phyloP scores from a whole-genome alignment of 805 yeast species.

The Priceomyces melissophilus region DNA sequence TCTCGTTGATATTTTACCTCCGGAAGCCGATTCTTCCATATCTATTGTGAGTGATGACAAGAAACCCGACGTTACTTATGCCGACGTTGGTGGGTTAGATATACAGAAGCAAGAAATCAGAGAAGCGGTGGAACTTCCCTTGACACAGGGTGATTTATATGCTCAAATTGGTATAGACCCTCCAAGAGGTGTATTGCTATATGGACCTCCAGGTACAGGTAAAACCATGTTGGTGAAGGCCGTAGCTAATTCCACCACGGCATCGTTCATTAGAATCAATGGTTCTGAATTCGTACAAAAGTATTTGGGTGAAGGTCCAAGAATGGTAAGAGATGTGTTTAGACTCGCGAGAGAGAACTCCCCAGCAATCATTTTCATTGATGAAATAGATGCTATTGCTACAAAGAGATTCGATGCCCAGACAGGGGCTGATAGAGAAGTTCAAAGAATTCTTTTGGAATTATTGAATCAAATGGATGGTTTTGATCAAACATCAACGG shows the following conservation, averaged over 20 bases:
- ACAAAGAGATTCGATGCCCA: conserved; percentile 99
- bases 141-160: conserved; percentile 92
- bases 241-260: conserved; percentile 94
- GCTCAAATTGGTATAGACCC: conserved; percentile 98
- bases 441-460: conserved; percentile 94
- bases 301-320: conserved; percentile 98
- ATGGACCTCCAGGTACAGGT: conserved; percentile 99
- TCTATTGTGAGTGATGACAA: conserved; percentile 93
- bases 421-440: conserved; percentile 99
- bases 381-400: conserved; percentile 98
- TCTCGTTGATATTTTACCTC: conserved; percentile 93
- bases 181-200: conserved; percentile 93
- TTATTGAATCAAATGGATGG: conserved; percentile 99
- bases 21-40: conserved; percentile 96
- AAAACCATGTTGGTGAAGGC: conserved; percentile 99
- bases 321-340: conserved; percentile 99
- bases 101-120: conserved; percentile 99
- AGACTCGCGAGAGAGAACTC: conserved; percentile 96
- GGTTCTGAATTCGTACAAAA: conserved; percentile 99
- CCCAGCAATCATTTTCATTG: conserved; percentile 95
- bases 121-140: conserved; percentile 96
- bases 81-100: conserved; percentile 98
- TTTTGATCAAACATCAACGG: conserved; percentile 91
- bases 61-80: conserved; percentile 88
- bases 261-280: conserved; percentile 92